phyloP scores from a whole-genome alignment of 176 grass and related monocot species.

The Lolium multiflorum region DNA sequence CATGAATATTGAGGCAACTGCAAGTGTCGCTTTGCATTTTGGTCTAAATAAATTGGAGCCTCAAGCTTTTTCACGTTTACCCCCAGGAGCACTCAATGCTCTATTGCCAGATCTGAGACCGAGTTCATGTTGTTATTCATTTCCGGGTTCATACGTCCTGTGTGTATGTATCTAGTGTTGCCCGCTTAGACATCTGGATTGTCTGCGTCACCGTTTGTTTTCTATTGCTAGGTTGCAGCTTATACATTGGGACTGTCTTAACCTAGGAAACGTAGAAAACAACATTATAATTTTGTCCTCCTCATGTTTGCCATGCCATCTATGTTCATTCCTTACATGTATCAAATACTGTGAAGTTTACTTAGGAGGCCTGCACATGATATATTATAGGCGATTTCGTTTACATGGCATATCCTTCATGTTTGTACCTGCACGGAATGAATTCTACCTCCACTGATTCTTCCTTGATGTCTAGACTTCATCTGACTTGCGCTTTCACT shows the following conservation, averaged over 20 bases:
- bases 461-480: constrained; percentile 3
- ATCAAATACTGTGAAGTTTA: neutral
- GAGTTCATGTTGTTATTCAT: neutral
- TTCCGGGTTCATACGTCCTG: neutral
- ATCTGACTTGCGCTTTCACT: constrained; percentile 24
- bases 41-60: neutral
- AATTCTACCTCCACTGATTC: neutral
- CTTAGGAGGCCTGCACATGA: neutral
- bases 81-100: neutral
- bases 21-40: neutral
- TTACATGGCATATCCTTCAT: neutral
- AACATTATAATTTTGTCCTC: neutral
- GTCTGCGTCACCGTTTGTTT: neutral
- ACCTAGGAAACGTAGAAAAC: constrained; percentile 16
- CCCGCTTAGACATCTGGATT: neutral
- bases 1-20: neutral
- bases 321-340: neutral
- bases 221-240: neutral
- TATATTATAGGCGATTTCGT: neutral
- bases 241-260: constrained; percentile 4
- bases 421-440: neutral
- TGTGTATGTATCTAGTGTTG: neutral
- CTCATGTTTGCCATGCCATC: neutral
- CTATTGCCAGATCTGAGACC: constrained; percentile 23
- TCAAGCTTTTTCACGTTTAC: constrained; percentile 1